Conservation (phyloP, 2,329 filamentous ascomycete species). For the Beauveria caledonica region DNA sequence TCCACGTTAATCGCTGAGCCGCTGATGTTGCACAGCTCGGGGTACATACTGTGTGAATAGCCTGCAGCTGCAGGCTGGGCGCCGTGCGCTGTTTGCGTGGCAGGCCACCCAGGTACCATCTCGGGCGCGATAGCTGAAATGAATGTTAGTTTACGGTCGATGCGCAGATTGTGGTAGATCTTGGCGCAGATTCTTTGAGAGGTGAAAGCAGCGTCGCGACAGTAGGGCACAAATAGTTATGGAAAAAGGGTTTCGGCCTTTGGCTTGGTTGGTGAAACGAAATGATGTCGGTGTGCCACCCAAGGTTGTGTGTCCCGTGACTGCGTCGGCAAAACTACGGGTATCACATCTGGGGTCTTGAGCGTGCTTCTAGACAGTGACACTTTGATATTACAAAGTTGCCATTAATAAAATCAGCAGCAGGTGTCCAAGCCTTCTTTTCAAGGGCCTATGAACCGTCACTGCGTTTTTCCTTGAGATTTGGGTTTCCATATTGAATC, state of each 20-base stretch:
- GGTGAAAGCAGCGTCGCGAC: not conserved
- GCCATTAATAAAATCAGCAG: not conserved
- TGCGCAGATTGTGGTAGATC: not conserved
- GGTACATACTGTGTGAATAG: constrained; percentile 31
- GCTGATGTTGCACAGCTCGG: not conserved
- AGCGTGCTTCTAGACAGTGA: not conserved
- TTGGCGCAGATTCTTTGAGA: not conserved
- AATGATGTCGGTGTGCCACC: not conserved
- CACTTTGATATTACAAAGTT: not conserved
- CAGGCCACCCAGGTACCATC: constrained; percentile 32
- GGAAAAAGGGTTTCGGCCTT: not conserved
- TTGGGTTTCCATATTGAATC: not conserved
- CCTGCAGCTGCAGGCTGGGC: constrained; percentile 27
- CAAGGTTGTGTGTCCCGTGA: constrained; percentile 8
- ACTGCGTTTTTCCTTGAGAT: not conserved
- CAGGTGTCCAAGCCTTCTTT: not conserved
- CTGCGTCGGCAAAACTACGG: constrained; percentile 4
- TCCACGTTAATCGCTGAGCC: constrained; percentile 17
- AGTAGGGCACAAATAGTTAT: not conserved
- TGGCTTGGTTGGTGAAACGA: not conserved
- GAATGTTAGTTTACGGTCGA: constrained; percentile 13
- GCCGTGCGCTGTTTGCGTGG: constrained; percentile 32
- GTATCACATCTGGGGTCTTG: not conserved
- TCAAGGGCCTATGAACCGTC: no score
- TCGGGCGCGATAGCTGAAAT: constrained; percentile 11